phyloP scores from a whole-genome alignment of 257 asterid species.

The Knoxia roxburghii region DNA sequence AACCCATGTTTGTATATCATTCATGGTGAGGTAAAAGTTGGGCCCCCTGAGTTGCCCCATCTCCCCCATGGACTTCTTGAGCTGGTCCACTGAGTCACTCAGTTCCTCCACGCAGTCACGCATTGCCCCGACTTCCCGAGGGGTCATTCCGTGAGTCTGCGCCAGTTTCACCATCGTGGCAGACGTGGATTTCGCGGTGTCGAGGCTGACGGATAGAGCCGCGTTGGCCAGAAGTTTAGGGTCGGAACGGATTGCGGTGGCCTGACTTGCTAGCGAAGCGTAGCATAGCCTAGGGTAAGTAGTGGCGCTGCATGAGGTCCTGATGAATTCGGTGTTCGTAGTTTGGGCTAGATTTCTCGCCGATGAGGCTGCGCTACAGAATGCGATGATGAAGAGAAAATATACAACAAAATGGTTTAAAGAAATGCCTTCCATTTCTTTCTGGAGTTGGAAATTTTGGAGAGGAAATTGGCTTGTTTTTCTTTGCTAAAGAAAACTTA shows the following conservation, averaged over 20 bases:
- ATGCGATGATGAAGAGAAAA: conserved; percentile 18
- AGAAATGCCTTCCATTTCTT: conserved; percentile 29
- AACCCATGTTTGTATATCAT: conserved; percentile 66
- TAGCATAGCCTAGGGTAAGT: conserved; percentile 63
- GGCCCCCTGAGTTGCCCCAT: conserved; percentile 34
- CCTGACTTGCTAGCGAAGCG: conserved; percentile 49
- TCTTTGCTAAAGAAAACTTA: not conserved
- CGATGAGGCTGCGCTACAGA: conserved; percentile 15
- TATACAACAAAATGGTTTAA: conserved; percentile 11
- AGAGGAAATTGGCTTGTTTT: not conserved
- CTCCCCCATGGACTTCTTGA: conserved; percentile 41
- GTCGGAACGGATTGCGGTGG: conserved; percentile 36
- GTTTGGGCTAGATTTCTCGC: conserved; percentile 22
- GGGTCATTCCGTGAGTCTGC: conserved; percentile 30
- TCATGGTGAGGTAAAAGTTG: conserved; percentile 33
- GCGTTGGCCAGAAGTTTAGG: conserved; percentile 47
- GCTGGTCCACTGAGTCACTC: conserved; percentile 39
- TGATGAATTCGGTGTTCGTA: conserved; percentile 42
- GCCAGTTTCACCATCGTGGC: conserved; percentile 36
- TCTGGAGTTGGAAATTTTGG: not conserved
- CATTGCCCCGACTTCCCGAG: conserved; percentile 56
- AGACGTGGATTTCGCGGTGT: conserved; percentile 40
- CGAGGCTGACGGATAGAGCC: conserved; percentile 49
- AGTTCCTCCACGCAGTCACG: conserved; percentile 65
- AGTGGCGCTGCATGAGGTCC: conserved; percentile 55